Evolutionary conservation across 106 monocot species (phyloP), one percentile per base, ranked within the genome.

Genomic region (Dendrobium chrysotoxum): DNA sequence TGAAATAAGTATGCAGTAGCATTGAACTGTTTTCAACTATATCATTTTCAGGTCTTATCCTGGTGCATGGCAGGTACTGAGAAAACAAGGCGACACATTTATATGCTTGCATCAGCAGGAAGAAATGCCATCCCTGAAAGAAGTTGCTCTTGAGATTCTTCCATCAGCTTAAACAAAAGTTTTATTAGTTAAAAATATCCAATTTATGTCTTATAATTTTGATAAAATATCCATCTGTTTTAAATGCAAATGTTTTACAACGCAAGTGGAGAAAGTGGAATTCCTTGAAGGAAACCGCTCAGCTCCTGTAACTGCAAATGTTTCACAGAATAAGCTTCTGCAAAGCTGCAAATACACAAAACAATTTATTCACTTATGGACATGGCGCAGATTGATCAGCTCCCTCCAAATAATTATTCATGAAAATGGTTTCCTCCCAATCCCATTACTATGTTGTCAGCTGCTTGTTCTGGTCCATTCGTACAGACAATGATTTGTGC

Each of bases 91-190:
- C 73, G 88, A 80, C 53, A 85, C 38, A 28, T 89, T 88, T 68
- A 47, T 84, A 16, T 90, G 93, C 78, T 75, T 97, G 83, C 93
- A 94, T 81, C 84, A 89, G 61, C 94, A 93, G 72, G 86, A 92
- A 75, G 89, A 98, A 41, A 98, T 98, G 98, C 97, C 97, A 40
- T 89, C 92, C 70, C 83, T 96, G 16, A 96, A 96, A 82, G 88
- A 92, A 89, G 96, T 96, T 20, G 96, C 96, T 21, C 88, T 96
- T n/a, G 40, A 90, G 42, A 96, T 96, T 77, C 93, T 96, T 83
- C 96, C 91, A 73, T 92, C 88, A 21, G 85, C 82, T 53, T 89
- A 82, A 77, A 74, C 28, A 30, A 57, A 18, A 57, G 9, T 6
- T 44, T 44, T 44, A 44, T 44, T 44, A 44, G 44, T 44, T 44